These are phyloP conservation scores for Ogataea trehalophila DNA, from an alignment of 805 yeast genomes.

Conservation along the genomic window DNA sequence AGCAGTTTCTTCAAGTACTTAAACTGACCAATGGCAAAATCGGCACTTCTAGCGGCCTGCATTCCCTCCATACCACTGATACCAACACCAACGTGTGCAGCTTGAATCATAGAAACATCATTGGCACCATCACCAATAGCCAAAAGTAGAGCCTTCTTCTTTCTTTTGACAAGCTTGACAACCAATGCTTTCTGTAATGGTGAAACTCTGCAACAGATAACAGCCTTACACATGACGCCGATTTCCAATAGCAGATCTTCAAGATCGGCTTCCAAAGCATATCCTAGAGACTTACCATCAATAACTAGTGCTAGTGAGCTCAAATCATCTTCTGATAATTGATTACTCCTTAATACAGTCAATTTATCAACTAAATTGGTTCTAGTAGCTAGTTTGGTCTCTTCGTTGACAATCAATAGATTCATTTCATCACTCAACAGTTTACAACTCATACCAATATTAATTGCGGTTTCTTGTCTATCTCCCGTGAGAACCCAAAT, in stretches of 20 bases:
- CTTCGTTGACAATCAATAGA: constrained; percentile 83
- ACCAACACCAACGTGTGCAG: constrained; percentile 99
- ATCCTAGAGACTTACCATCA: constrained; percentile 89
- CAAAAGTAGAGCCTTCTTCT: constrained; percentile 66
- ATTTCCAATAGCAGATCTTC: constrained; percentile 75
- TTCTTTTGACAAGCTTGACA: constrained; percentile 86
- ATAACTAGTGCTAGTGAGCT: constrained; percentile 84
- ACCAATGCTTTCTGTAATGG: constrained; percentile 96
- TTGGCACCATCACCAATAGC: constrained; percentile 99
- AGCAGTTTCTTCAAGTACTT: constrained; percentile 75
- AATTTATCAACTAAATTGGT: constrained; percentile 71
- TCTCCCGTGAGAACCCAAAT: constrained; percentile 99
- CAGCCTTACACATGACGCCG: constrained; percentile 89
- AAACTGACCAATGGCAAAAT: constrained; percentile 94
- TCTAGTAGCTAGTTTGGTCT: constrained; percentile 68
- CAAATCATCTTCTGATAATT: constrained; percentile 60
- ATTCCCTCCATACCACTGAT: constrained; percentile 99
- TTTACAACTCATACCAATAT: constrained; percentile 97
- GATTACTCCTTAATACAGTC: constrained; percentile 64
- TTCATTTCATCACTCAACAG: constrained; percentile 95
- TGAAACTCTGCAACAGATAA: constrained; percentile 95
- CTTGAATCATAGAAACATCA: constrained; percentile 98
- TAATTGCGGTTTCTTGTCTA: constrained; percentile 96
- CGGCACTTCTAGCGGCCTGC: constrained; percentile 99
- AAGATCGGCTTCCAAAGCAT: constrained; percentile 75